Evolutionary conservation across 2,329 filamentous ascomycete species (phyloP).

Genomic region (Ampelomyces quisqualis): DNA sequence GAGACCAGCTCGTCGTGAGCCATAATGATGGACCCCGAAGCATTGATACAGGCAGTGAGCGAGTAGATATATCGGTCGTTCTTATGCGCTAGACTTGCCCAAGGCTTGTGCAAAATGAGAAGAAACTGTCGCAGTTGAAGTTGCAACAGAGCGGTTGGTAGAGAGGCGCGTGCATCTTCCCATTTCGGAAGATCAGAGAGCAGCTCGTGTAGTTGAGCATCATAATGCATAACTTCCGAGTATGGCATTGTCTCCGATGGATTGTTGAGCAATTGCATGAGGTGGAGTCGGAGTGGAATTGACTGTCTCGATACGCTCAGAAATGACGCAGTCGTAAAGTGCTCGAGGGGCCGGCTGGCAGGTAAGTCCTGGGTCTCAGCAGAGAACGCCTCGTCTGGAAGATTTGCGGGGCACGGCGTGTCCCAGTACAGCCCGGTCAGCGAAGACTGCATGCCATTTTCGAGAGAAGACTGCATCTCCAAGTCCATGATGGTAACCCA

Average conservation of each 20-base stretch:
- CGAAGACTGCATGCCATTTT: slow-evolving; percentile 55
- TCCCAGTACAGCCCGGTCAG: slow-evolving; percentile 52
- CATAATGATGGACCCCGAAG: slow-evolving; percentile 28
- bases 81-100: slow-evolving; percentile 26
- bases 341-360: slow-evolving; percentile 21
- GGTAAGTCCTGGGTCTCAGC: slow-evolving; percentile 26
- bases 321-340: slow-evolving; percentile 38
- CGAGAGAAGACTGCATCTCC: slow-evolving; percentile 57
- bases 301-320: slow-evolving; percentile 25
- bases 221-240: slow-evolving; percentile 37
- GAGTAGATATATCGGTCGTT: slow-evolving; percentile 37
- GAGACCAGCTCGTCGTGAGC: slow-evolving; percentile 25
- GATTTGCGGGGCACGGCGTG: slow-evolving; percentile 51
- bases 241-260: slow-evolving; percentile 32
- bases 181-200: slow-evolving; percentile 28
- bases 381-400: slow-evolving; percentile 53
- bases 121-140: slow-evolving; percentile 40
- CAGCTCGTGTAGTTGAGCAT: slow-evolving; percentile 29
- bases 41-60: slow-evolving; percentile 32
- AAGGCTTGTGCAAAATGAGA: slow-evolving; percentile 39
- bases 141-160: slow-evolving; percentile 28
- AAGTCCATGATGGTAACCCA: slow-evolving; percentile 61
- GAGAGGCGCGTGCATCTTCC: slow-evolving; percentile 17
- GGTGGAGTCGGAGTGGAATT: slow-evolving; percentile 34
- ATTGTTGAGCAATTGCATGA: slow-evolving; percentile 38